Percentiles rank a stretch among this genome's conserved stretches.
Conservation (phyloP, 2,329 filamentous ascomycete genomes). For the Botrytis byssoidea region DNA sequence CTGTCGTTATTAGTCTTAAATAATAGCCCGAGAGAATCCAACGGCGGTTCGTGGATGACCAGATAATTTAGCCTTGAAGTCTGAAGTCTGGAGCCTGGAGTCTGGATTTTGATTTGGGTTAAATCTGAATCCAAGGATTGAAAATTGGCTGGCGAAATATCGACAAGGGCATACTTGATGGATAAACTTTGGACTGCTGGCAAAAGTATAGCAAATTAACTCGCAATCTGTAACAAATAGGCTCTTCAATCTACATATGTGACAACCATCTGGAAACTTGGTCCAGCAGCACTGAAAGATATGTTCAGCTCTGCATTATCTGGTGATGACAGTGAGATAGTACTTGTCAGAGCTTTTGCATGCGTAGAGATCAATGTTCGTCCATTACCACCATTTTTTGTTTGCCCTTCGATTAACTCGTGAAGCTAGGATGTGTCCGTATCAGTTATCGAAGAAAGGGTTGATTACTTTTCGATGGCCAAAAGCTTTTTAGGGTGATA, state of each 20-base stretch:
- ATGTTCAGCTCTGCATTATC: not conserved
- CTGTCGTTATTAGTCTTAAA: not conserved
- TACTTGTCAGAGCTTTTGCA: not conserved
- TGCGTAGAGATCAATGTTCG: not conserved
- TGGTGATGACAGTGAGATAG: not conserved
- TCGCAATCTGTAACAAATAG: too few species aligned
- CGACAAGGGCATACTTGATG: not conserved
- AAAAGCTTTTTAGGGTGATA: not conserved
- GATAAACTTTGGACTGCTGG: not conserved
- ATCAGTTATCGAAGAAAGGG: not conserved
- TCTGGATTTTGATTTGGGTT: not conserved
- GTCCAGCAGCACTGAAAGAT: not conserved
- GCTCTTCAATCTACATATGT: not conserved
- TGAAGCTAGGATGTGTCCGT: rapidly evolving
- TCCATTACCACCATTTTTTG: not conserved
- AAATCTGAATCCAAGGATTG: not conserved
- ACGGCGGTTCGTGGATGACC: not conserved
- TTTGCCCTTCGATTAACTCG: not conserved
- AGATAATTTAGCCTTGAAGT: not conserved
- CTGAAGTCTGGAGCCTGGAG: not conserved
- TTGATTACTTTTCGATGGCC: not conserved
- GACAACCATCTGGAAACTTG: not conserved
- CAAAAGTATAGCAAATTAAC: not conserved
- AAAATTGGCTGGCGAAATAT: not conserved
- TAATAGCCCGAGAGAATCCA: not conserved